These are phyloP conservation scores for Sporisorium scitamineum DNA, from an alignment of 1,284 basidiomycete species.

Conservation along the genomic window DNA sequence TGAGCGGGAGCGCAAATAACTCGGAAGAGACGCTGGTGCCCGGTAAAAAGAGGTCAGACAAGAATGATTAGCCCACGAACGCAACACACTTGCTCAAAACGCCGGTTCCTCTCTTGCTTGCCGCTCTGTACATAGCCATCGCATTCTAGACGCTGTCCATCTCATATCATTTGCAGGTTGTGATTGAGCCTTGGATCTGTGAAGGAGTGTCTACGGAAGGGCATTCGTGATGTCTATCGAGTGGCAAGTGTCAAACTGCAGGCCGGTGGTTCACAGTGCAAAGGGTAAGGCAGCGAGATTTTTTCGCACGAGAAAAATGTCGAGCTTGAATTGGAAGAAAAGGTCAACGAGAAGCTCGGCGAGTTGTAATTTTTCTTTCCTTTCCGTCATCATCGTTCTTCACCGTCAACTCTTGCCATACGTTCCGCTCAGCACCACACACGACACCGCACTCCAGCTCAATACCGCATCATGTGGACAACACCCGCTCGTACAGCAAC, in stretches of 20 bases:
- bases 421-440: constrained; percentile 1
- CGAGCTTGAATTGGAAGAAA: not conserved
- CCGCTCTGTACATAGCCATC: constrained; percentile 1
- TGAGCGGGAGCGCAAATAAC: constrained; percentile 29
- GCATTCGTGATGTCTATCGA: not conserved
- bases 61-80: constrained; percentile 25
- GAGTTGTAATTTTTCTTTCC: constrained; percentile 5
- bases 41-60: constrained; percentile 24
- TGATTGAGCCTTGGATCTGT: too few species aligned
- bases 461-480: constrained; percentile 12
- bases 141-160: not conserved
- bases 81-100: not conserved
- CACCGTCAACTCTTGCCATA: not conserved
- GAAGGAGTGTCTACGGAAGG: not conserved
- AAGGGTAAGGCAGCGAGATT: too few species aligned
- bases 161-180: not conserved
- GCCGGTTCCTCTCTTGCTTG: not conserved
- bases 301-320: constrained; percentile 21
- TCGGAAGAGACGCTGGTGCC: constrained; percentile 58
- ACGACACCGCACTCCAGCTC: not conserved
- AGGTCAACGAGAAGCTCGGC: not conserved
- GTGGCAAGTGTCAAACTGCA: not conserved
- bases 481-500: constrained; percentile 6
- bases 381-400: not conserved
- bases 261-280: not conserved